Base-by-base conservation (phyloP, 2,329 filamentous ascomycete species). In the Fusarium mundagurra region DNA sequence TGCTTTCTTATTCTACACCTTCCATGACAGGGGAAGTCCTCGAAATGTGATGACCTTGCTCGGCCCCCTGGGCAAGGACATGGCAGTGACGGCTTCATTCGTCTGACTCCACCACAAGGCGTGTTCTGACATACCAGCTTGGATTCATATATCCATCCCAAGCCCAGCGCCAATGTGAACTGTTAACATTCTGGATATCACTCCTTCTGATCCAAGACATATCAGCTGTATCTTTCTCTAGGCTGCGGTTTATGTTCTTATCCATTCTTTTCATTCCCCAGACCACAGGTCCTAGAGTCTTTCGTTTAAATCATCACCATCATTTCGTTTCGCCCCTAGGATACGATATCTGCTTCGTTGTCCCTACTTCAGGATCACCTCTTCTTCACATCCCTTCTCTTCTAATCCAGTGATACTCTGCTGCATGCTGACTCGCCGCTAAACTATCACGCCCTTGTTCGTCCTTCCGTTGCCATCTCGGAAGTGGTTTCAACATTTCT, bases 1-100 rank as follows among this genome's bases (percentile, higher is more conserved):
- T 61, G 85, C 84, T 82, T 72, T 70, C 61, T 81, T 86, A 82
- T 84, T 81, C 83, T 83, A 73, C 69, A 72, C 67, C 67, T 63
- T 66, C 38, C 67, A 66, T 70, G 67, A 39, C 70, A 71, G 74
- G 77, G 74, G 53, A 61, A 64, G 66, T 60, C 64, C 64, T 72
- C 65, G 64, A 67, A 68, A 58, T 67, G 69, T 59, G 73, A 69
- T 62, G 73, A 48, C 69, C 73, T 69, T 73, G 71, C 68, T 64
- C 70, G 67, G 62, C 69, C 76, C 75, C 76, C 68, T 67, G 61
- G 63, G 69, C 76, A 76, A 72, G 75, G 76, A 71, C 60, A 69
- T 74, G 67, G 73, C 57, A 72, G 69, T 63, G 65, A 73, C 64
- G 71, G 71, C 68, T 73, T 71, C 69, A 67, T 73, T 73, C 71